A percentile compares a stretch with the other conserved stretches of the same genome.
These are phyloP conservation scores for Aureobasidium sp. DNA, from an alignment of 2,329 filamentous ascomycete species.

Conservation along the genomic window DNA sequence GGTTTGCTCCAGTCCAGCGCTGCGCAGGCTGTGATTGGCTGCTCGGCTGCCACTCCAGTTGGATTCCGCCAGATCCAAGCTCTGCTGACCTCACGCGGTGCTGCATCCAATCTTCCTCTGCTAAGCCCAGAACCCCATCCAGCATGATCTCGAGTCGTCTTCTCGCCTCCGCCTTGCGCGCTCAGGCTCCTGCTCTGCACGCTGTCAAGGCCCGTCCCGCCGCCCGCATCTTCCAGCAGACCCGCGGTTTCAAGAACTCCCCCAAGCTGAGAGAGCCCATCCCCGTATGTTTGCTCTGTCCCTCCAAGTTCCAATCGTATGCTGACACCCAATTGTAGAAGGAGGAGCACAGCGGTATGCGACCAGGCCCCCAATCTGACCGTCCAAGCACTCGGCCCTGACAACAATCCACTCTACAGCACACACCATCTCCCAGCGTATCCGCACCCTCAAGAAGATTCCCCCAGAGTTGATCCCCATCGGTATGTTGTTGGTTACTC, in stretches of 20 bases:
- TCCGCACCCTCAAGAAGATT: constrained; percentile 82
- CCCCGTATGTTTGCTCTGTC: constrained; percentile 25
- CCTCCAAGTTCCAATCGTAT: background rate
- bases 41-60: constrained; percentile 1
- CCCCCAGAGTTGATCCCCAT: constrained; percentile 92
- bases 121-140: background rate
- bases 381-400: background rate
- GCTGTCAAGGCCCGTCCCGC: constrained; percentile 15
- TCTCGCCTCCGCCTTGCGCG: constrained; percentile 31
- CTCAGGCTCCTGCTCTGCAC: constrained; percentile 20
- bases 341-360: constrained; percentile 57
- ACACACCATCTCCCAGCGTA: constrained; percentile 92
- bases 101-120: background rate
- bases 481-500: constrained; percentile 53
- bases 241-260: constrained; percentile 27
- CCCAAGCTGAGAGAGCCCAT: constrained; percentile 27
- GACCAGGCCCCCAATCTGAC: background rate
- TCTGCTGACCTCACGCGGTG: constrained; percentile 13
- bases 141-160: constrained; percentile 34
- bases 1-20: background rate
- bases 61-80: constrained; percentile 1
- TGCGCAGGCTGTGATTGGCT: background rate
- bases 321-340: constrained; percentile 41
- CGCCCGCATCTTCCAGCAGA: constrained; percentile 23
- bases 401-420: constrained; percentile 46